Evolutionary conservation across 768 basidiomycete genomes (phyloP).

Genomic region (Leccinum longicurvipes): DNA sequence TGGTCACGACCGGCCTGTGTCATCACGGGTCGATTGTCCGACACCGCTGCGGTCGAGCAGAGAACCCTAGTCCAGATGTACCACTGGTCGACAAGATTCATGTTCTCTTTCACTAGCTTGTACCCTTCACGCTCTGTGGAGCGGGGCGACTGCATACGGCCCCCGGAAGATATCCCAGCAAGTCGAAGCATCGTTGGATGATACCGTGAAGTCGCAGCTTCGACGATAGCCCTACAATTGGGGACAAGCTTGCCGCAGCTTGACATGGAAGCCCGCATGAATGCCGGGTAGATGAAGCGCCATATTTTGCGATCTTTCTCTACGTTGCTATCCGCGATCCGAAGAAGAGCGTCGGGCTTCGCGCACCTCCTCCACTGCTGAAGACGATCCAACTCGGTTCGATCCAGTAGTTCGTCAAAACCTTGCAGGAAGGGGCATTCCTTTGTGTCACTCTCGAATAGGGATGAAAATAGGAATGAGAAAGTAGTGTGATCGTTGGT

Average conservation of each 20-base stretch:
- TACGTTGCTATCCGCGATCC: slow-evolving; percentile 68
- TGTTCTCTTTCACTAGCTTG: slow-evolving; percentile 55
- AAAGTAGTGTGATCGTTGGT: slow-evolving; percentile 26
- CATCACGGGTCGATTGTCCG: slow-evolving; percentile 57
- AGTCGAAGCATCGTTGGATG: slow-evolving; percentile 70
- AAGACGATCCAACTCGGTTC: slow-evolving; percentile 55
- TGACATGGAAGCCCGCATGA: slow-evolving; percentile 57
- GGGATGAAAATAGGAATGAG: slow-evolving; percentile 43
- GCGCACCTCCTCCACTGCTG: slow-evolving; percentile 63
- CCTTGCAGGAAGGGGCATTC: slow-evolving; percentile 52
- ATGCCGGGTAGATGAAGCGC: slow-evolving; percentile 66
- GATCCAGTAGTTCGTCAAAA: slow-evolving; percentile 65
- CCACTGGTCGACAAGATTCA: slow-evolving; percentile 70
- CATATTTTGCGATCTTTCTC: slow-evolving; percentile 70
- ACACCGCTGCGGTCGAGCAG: slow-evolving; percentile 73
- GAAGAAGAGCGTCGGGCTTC: slow-evolving; percentile 54
- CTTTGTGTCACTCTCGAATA: slow-evolving; percentile 49
- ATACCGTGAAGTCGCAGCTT: slow-evolving; percentile 66
- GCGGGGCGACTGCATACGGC: slow-evolving; percentile 39
- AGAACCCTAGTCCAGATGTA: slow-evolving; percentile 79
- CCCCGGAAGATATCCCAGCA: slow-evolving; percentile 64
- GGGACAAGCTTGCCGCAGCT: slow-evolving; percentile 42
- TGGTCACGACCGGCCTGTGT: slow-evolving; percentile 61
- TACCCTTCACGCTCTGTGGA: slow-evolving; percentile 49
- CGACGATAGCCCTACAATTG: slow-evolving; percentile 60